Percentiles rank a stretch among this genome's conserved stretches.
These are phyloP conservation scores for Linum lewisii DNA, from an alignment of 345 rosid genomes.

Conservation along the genomic window DNA sequence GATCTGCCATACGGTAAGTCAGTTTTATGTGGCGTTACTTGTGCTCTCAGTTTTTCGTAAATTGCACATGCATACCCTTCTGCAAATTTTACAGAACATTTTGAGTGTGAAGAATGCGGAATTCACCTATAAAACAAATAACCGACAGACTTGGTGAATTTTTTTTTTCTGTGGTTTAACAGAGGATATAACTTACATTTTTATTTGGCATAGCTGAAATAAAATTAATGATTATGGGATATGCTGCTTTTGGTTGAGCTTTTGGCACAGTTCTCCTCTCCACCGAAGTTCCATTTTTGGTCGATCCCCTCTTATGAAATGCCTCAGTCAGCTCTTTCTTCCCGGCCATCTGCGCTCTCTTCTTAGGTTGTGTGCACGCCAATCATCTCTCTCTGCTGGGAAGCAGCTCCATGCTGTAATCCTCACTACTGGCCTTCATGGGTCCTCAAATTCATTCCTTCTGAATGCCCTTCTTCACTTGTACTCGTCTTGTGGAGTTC, in stretches of 20 bases:
- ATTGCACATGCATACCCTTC: neutral
- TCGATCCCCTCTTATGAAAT: slow-evolving; percentile 24
- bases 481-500: slow-evolving; percentile 37
- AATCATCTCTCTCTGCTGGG: slow-evolving; percentile 34
- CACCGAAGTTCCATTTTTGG: neutral
- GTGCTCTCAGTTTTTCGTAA: neutral
- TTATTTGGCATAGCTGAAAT: neutral
- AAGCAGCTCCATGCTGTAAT: slow-evolving; percentile 52
- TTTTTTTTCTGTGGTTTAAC: neutral
- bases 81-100: neutral
- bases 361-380: slow-evolving; percentile 42
- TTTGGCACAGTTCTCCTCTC: neutral
- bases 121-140: too few relatives aligned
- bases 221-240: neutral
- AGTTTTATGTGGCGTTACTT: neutral
- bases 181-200: too few relatives aligned
- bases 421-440: slow-evolving; percentile 35
- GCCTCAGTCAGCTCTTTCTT: slow-evolving; percentile 13
- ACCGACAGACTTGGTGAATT: neutral
- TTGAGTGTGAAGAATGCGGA: neutral
- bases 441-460: slow-evolving; percentile 34
- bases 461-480: slow-evolving; percentile 48
- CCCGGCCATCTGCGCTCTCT: slow-evolving; percentile 37
- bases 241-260: neutral
- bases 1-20: slow-evolving; percentile 67